Conservation (phyloP, 352 stramenopile species). For the Globisporangium perplexum region DNA sequence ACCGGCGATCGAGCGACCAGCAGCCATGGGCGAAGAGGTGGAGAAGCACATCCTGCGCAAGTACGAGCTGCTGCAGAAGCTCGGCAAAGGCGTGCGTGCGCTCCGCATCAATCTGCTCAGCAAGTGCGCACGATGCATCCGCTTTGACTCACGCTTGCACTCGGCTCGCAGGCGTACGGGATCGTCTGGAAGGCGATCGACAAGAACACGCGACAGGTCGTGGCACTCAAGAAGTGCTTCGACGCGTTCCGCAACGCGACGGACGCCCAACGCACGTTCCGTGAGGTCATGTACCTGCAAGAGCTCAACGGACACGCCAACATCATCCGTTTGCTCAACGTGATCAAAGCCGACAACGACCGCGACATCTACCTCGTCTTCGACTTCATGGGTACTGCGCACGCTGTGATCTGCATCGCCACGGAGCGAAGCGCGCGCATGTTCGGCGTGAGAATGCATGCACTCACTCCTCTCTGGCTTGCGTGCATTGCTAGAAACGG, state of each 20-base stretch:
- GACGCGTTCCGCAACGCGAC: conserved; percentile 95
- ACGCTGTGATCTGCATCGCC: not conserved
- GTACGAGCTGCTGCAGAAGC: conserved; percentile 91
- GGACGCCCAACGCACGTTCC: conserved; percentile 93
- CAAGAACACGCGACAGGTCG: conserved; percentile 84
- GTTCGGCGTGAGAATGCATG: too few relatives aligned
- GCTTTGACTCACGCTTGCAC: conserved; percentile 4
- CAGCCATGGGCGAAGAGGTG: conserved; percentile 88
- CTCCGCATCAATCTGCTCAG: not conserved
- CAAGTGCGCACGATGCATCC: not conserved
- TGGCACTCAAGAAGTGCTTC: conserved; percentile 97
- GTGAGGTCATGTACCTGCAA: conserved; percentile 96
- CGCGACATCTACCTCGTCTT: conserved; percentile 96
- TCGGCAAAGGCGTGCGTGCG: conserved; percentile 87
- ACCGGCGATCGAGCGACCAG: not conserved
- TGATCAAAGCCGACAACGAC: conserved; percentile 95
- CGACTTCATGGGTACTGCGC: conserved; percentile 90
- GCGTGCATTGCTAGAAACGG: conserved; percentile 76
- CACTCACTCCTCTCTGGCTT: not conserved
- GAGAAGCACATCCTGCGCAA: conserved; percentile 92
- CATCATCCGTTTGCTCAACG: conserved; percentile 92
- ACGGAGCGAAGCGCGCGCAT: too few relatives aligned
- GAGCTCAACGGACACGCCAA: conserved; percentile 90
- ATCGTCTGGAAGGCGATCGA: conserved; percentile 97
- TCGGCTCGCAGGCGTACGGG: conserved; percentile 80